These are phyloP conservation scores for Quercus phellos DNA, from an alignment of 331 rosid species.

Conservation along the genomic window DNA sequence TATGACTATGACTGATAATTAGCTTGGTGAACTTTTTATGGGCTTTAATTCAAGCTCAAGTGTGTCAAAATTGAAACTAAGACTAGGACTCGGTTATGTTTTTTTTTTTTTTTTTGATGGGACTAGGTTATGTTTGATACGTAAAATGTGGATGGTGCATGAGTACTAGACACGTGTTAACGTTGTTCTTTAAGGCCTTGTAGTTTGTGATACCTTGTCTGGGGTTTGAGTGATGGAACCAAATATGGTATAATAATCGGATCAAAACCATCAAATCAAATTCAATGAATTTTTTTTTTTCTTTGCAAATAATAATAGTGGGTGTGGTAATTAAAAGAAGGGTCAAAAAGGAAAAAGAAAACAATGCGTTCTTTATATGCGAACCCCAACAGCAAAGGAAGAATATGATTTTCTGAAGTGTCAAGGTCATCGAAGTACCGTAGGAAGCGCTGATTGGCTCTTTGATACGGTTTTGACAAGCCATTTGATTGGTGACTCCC, in stretches of 20 bases:
- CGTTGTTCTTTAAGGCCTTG: slow-evolving; percentile 6
- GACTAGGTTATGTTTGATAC: neutral
- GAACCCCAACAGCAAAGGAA: slow-evolving; percentile 24
- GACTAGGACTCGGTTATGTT: neutral
- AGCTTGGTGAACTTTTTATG: neutral
- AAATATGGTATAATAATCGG: slow-evolving; percentile 3
- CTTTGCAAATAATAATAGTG: neutral
- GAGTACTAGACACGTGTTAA: neutral
- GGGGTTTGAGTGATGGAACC: slow-evolving; percentile 14
- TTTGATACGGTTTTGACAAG: slow-evolving; percentile 18
- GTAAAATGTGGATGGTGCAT: slow-evolving; percentile 6
- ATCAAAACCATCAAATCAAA: slow-evolving; percentile 40
- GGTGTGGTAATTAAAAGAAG: slow-evolving; percentile 3
- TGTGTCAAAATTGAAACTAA: neutral
- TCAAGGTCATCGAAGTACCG: neutral
- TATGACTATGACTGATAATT: too few species aligned
- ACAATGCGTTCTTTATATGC: neutral
- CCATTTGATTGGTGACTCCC: neutral
- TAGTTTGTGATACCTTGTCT: slow-evolving; percentile 20
- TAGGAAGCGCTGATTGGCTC: neutral
- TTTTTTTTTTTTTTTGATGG: too few species aligned
- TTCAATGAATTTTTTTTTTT: slow-evolving; percentile 24
- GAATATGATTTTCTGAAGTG: neutral
- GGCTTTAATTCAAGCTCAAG: neutral
- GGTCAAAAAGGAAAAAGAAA: slow-evolving; percentile 26